These are phyloP conservation scores for Psilocybe tampanensis DNA, from an alignment of 768 basidiomycete genomes.

Conservation along the genomic window DNA sequence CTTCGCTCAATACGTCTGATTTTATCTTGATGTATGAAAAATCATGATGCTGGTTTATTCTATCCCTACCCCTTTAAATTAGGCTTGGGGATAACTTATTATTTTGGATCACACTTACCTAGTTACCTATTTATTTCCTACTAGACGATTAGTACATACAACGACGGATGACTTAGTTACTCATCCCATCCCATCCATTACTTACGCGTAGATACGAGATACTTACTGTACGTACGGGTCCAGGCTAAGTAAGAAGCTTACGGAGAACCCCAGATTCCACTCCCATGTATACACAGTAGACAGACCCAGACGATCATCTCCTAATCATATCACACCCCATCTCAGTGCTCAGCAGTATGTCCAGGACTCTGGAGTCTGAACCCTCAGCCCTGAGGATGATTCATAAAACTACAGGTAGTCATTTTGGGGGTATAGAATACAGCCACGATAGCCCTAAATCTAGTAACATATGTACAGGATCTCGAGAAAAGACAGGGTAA, in stretches of 20 bases:
- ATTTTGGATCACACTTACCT: neutral
- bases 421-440: neutral
- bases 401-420: neutral
- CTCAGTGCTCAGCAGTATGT: neutral
- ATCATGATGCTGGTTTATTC: neutral
- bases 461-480: too few relatives aligned
- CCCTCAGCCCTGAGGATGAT: too few relatives aligned
- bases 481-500: too few relatives aligned
- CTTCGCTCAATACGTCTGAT: slow-evolving; percentile 82
- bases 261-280: too few relatives aligned
- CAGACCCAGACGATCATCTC: neutral
- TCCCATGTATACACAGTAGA: neutral
- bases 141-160: slow-evolving; percentile 1
- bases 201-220: neutral
- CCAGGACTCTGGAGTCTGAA: too few relatives aligned
- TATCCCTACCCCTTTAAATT: neutral
- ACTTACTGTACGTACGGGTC: too few relatives aligned
- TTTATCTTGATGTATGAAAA: too few relatives aligned
- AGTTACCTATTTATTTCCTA: slow-evolving; percentile 1
- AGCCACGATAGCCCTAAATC: neutral
- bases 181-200: neutral
- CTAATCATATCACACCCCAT: neutral
- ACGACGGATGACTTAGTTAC: neutral
- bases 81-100: neutral
- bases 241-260: too few relatives aligned